Conservation (phyloP, 805 yeast species). For the Ogataea pilisensis region DNA sequence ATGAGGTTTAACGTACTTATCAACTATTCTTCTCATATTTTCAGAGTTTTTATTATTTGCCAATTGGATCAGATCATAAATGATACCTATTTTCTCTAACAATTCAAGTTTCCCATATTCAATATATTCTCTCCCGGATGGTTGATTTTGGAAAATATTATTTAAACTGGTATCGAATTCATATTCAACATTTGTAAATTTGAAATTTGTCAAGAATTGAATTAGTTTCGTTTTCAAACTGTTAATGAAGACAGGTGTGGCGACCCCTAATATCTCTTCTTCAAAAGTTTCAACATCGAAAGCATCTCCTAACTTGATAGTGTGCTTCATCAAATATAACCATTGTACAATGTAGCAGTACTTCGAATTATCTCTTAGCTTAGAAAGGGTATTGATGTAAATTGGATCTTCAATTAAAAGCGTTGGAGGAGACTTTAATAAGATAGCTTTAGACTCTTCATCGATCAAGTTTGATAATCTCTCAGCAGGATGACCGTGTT, state of each 20-base stretch:
- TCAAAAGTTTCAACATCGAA: constrained; percentile 60
- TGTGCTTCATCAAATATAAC: constrained; percentile 51
- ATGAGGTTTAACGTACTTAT: constrained; percentile 27
- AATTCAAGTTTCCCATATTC: constrained; percentile 31
- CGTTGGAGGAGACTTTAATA: constrained; percentile 37
- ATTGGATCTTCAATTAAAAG: constrained; percentile 36
- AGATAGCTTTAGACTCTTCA: constrained; percentile 33
- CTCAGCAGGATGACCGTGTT: constrained; percentile 29
- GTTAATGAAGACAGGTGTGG: constrained; percentile 38
- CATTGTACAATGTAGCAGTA: constrained; percentile 47
- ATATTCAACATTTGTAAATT: constrained; percentile 24
- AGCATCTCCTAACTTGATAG: constrained; percentile 46
- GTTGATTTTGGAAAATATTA: constrained; percentile 10
- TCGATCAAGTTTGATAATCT: constrained; percentile 26
- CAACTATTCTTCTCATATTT: constrained; percentile 48
- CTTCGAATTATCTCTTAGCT: constrained; percentile 34
- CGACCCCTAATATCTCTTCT: constrained; percentile 50
- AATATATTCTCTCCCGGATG: constrained; percentile 9
- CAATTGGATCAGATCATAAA: constrained; percentile 38
- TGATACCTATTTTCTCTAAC: constrained; percentile 45
- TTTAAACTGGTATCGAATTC: constrained; percentile 27
- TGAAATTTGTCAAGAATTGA: constrained; percentile 35
- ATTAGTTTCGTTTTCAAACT: constrained; percentile 42
- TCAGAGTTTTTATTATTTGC: constrained; percentile 39
- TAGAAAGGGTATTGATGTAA: constrained; percentile 27